Percentiles rank a stretch among this genome's conserved stretches.
These are phyloP conservation scores for Ceratocystiopsis sp. DNA, from an alignment of 2,329 filamentous ascomycete genomes.

Conservation along the genomic window DNA sequence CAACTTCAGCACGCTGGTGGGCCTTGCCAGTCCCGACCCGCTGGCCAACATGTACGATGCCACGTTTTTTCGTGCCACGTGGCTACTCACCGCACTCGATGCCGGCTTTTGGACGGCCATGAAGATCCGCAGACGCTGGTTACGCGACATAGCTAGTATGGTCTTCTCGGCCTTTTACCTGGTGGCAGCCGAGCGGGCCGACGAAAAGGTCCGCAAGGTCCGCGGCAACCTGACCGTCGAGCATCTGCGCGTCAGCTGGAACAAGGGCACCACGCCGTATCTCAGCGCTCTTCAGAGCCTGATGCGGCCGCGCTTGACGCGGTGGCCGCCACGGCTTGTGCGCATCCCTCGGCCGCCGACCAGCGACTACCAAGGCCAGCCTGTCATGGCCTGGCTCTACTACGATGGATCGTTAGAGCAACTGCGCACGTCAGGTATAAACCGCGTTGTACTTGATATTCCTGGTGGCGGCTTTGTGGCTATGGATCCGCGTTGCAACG, in stretches of 20 bases:
- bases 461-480: constrained; percentile 92
- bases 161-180: constrained; percentile 83
- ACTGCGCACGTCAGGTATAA: constrained; percentile 46
- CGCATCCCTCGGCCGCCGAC: constrained; percentile 65
- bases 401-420: constrained; percentile 62
- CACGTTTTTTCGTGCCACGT: constrained; percentile 89
- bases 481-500: constrained; percentile 87
- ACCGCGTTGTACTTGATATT: constrained; percentile 69
- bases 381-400: constrained; percentile 78
- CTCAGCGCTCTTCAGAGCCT: constrained; percentile 55
- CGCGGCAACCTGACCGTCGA: constrained; percentile 75
- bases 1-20: constrained; percentile 85
- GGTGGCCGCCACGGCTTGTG: constrained; percentile 65
- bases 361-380: constrained; percentile 62
- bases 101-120: constrained; percentile 98
- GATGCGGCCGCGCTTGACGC: constrained; percentile 61
- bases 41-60: constrained; percentile 86
- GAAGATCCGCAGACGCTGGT: constrained; percentile 63
- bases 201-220: constrained; percentile 91
- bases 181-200: constrained; percentile 79
- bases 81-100: constrained; percentile 86
- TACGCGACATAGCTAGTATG: constrained; percentile 68
- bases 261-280: constrained; percentile 83
- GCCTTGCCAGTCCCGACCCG: constrained; percentile 82
- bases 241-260: constrained; percentile 85